These are phyloP conservation scores for Cryphonectria nitschkei DNA, from an alignment of 2,329 filamentous ascomycete species.

Conservation along the genomic window DNA sequence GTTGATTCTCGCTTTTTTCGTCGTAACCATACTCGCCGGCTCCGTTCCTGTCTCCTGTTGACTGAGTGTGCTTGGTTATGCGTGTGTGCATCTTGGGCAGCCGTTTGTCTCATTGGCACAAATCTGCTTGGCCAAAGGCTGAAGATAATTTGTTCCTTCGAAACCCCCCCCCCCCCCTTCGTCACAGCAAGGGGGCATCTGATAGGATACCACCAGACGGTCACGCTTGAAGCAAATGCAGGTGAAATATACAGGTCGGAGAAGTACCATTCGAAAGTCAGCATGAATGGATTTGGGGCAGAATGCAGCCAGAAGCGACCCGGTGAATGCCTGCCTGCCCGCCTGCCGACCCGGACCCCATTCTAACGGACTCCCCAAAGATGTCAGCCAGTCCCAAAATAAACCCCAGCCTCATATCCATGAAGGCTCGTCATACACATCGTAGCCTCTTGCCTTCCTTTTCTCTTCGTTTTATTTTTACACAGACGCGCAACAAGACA, in stretches of 20 bases:
- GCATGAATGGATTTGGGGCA: constrained; percentile 2
- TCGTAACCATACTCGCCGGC: background rate
- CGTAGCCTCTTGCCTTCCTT: constrained; percentile 17
- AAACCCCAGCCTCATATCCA: constrained; percentile 13
- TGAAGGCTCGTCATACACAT: constrained; percentile 21
- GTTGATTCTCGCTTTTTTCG: background rate
- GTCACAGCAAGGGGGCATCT: constrained; percentile 1
- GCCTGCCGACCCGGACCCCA: background rate
- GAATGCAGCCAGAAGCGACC: constrained; percentile 1
- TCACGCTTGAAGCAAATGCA: background rate
- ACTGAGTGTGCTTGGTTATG: background rate
- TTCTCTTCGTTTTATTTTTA: constrained; percentile 12
- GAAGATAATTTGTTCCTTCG: background rate
- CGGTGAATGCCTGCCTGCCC: constrained; percentile 3
- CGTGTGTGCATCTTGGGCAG: background rate
- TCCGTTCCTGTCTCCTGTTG: background rate
- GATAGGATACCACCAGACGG: background rate
- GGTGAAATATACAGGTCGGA: constrained; percentile 25
- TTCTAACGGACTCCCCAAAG: constrained; percentile 9
- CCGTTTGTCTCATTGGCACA: background rate
- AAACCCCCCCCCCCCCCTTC: background rate
- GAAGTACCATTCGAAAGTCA: constrained; percentile 16
- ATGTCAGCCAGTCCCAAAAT: constrained; percentile 14
- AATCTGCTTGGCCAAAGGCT: background rate
- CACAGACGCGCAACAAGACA: constrained; percentile 15